Evolutionary conservation across 176 grass and related monocot species (phyloP), one percentile per base, ranked within the genome.

Genomic region (Cenchrus purpureus): DNA sequence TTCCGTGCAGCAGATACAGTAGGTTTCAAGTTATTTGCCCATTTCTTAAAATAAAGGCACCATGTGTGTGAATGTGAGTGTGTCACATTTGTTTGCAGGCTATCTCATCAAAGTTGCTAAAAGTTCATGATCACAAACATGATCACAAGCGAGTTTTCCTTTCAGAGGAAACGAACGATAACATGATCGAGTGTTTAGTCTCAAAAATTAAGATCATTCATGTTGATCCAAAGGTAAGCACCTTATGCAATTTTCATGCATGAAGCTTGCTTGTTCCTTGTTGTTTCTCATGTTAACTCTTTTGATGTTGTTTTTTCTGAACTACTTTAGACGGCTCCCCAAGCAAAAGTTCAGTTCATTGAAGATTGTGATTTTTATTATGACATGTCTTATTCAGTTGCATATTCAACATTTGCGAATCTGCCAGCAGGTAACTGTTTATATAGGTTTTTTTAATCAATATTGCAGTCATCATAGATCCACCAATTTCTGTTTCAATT

Each of bases 121-220:
- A 22, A 37, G n/a, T 46, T 50, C 43, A 80, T 79, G 79, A 86
- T 10, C 67, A 71, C 48, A 65, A 25, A 15, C 78, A 83, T 63
- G 88, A 94, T 79, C 40, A 66, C 29, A 91, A 62, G 62, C 79
- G 92, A 74, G 51, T 94, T 75, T 94, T 94, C 50, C 85, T 94
- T 59, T 94, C 79, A 5, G 83, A 91, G 20, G 88, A 94, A 65
- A 94, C 77, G 58, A 94, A 94, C 84, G 88, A 94, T 54, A 94
- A 94, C 60, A 20, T 78, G 3, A 63, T 94, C 10, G 86, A 94
- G 17, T 91, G 86, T 49, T 78, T 94, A 6, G 86, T 85, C 7
- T 64, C 77, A 10, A 94, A 94, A 56, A 49, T 94, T 6, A 82
- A 78, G 53, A 94, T 94, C 42, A 37, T 67, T 73, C 83, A 64